phyloP scores from a whole-genome alignment of 179 eudicot species.

The Beta lomatogona region DNA sequence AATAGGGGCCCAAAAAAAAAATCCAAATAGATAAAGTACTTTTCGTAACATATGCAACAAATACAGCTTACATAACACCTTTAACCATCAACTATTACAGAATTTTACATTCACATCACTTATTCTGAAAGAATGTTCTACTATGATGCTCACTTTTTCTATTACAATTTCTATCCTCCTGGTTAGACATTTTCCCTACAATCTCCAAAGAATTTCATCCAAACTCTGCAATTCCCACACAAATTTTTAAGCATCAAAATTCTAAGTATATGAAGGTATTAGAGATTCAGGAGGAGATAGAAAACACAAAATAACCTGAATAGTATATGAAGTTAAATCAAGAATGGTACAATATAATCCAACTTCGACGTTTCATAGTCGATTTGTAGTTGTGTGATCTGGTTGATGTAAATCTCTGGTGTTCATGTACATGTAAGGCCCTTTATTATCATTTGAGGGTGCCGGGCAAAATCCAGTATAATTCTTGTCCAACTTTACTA shows the following conservation, averaged over 20 bases:
- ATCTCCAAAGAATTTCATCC: neutral
- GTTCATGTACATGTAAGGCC: conserved; percentile 44
- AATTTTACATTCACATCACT: neutral
- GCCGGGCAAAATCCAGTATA: conserved; percentile 45
- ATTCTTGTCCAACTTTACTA: conserved; percentile 41
- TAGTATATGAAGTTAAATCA: neutral
- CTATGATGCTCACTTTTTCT: neutral
- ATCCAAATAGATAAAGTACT: too few species aligned
- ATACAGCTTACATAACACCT: neutral
- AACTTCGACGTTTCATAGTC: conserved; percentile 28
- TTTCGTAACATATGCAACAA: neutral
- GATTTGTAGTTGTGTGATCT: conserved; percentile 17
- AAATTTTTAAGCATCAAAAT: neutral
- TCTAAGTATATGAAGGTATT: neutral
- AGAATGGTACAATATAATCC: neutral
- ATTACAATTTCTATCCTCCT: neutral
- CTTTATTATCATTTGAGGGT: conserved; percentile 17
- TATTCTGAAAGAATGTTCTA: neutral
- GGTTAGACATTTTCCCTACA: neutral
- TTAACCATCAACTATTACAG: neutral
- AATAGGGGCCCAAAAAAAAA: too few species aligned
- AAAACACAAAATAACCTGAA: neutral
- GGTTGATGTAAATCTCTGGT: conserved; percentile 31
- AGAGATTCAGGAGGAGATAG: neutral
- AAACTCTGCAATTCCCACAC: neutral